Conservation (phyloP, 176 grass and related monocot species). For the Panicum miliaceum region DNA sequence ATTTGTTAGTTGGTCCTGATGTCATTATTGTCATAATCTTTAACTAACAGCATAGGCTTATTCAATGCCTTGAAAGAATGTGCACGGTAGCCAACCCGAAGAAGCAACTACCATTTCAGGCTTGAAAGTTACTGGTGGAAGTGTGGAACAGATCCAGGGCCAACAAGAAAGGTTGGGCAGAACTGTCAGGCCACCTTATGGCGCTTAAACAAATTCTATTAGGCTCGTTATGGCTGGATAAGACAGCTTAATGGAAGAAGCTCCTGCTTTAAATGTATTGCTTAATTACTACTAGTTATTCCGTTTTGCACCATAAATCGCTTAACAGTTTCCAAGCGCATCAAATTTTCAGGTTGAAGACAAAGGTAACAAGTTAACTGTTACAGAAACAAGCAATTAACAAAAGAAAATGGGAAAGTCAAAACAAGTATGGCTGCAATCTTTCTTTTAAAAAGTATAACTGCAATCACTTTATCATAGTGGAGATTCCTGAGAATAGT, state of each 20-base stretch:
- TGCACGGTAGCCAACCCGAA: not conserved
- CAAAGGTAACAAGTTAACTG: not conserved
- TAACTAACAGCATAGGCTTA: not conserved
- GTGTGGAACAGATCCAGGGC: not conserved
- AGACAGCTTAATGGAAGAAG: not conserved
- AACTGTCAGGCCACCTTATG: not conserved
- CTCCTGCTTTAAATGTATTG: not conserved
- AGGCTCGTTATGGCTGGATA: not conserved
- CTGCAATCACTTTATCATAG: constrained; percentile 1
- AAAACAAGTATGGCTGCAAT: not conserved
- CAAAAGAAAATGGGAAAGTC: not conserved
- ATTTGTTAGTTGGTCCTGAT: not conserved
- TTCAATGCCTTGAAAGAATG: not conserved
- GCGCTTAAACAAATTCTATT: not conserved
- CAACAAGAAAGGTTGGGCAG: constrained; percentile 11
- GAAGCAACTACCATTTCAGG: constrained; percentile 15
- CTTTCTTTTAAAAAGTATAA: not conserved
- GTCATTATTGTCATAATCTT: not conserved
- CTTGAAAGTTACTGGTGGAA: not conserved
- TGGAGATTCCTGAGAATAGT: not conserved
- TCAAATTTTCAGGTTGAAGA: not conserved
- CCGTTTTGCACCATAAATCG: not conserved
- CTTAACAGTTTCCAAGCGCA: not conserved
- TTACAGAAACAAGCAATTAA: not conserved
- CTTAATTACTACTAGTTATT: not conserved